These are phyloP conservation scores for Ramalina peruviana DNA, from an alignment of 495 filamentous ascomycete genomes.

Conservation along the genomic window DNA sequence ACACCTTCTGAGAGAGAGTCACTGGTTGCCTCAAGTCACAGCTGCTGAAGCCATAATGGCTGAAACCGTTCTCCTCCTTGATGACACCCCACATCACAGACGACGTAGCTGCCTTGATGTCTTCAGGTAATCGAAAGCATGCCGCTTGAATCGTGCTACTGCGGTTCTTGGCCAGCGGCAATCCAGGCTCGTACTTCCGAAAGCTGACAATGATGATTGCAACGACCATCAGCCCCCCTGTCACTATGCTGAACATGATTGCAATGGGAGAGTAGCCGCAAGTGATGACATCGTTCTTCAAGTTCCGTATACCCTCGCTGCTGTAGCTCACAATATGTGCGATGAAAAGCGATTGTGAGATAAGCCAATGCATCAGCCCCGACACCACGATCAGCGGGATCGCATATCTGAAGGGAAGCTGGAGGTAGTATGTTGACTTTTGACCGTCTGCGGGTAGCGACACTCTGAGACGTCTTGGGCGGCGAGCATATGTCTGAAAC, in stretches of 20 bases:
- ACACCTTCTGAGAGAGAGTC: not conserved
- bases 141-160: slow-evolving; percentile 32
- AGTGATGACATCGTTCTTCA: slow-evolving; percentile 9
- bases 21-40: slow-evolving; percentile 7
- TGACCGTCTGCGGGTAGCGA: slow-evolving; percentile 27
- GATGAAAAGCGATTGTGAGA: slow-evolving; percentile 29
- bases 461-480: slow-evolving; percentile 30
- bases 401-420: slow-evolving; percentile 31
- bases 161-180: slow-evolving; percentile 28
- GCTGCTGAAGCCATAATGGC: slow-evolving; percentile 3
- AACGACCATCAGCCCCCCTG: slow-evolving; percentile 17
- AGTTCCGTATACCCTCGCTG: not conserved
- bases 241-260: slow-evolving; percentile 16
- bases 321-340: slow-evolving; percentile 15
- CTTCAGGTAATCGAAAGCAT: slow-evolving; percentile 20
- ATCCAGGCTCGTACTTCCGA: slow-evolving; percentile 15
- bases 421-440: slow-evolving; percentile 30
- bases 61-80: slow-evolving; percentile 2
- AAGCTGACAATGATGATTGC: slow-evolving; percentile 12
- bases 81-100: slow-evolving; percentile 26
- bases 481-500: slow-evolving; percentile 19
- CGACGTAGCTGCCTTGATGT: slow-evolving; percentile 5
- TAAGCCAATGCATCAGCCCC: slow-evolving; percentile 27
- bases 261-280: slow-evolving; percentile 22
- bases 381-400: slow-evolving; percentile 23